These are phyloP conservation scores for Ophiostoma australiae DNA, from an alignment of 2,329 filamentous ascomycete species.

Conservation along the genomic window DNA sequence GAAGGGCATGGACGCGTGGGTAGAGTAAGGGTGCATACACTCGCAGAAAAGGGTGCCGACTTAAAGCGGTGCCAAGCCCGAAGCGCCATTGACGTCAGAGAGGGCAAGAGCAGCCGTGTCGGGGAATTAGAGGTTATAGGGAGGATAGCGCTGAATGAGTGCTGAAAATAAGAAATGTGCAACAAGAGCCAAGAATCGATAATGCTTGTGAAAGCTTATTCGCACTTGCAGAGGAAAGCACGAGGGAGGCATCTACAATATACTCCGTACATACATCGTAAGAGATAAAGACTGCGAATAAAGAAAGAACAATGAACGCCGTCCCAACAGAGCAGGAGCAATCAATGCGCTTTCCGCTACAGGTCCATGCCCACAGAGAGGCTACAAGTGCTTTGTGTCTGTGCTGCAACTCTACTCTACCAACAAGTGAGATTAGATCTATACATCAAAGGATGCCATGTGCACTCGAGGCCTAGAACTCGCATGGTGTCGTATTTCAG, in stretches of 20 bases:
- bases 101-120: background rate
- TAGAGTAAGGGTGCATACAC: background rate
- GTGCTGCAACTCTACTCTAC: no score
- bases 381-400: no score
- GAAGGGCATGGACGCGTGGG: background rate
- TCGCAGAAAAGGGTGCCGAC: background rate
- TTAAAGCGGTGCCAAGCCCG: constrained; percentile 10
- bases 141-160: no score
- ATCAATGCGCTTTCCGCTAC: no score
- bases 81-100: constrained; percentile 16
- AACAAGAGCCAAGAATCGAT: background rate
- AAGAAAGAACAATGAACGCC: background rate
- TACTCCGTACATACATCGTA: no score
- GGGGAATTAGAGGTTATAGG: background rate
- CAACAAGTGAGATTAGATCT: no score
- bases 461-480: no score
- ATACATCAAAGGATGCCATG: no score
- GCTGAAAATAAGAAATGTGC: background rate
- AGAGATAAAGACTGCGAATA: background rate
- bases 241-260: background rate
- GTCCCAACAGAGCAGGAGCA: no score
- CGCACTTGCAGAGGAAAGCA: background rate
- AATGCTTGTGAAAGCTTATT: constrained; percentile 2
- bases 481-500: no score
- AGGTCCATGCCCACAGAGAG: no score